Conservation (phyloP, 2,329 filamentous ascomycete species). For the Fusarium sp. region DNA sequence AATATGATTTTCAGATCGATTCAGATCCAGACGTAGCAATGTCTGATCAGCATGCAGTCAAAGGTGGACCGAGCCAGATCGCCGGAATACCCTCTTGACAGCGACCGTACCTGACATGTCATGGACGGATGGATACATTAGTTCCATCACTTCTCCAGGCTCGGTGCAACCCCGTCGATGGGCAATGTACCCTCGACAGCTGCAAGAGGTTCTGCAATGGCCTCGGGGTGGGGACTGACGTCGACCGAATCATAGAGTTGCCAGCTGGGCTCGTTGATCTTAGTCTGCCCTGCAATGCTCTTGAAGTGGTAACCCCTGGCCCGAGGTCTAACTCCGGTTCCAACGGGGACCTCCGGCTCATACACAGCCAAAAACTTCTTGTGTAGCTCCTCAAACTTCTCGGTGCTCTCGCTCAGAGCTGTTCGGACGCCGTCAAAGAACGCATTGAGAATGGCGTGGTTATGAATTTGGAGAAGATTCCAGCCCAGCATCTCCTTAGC, state of each 20-base stretch:
- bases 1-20: not conserved
- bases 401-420: conserved; percentile 67
- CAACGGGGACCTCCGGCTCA: conserved; percentile 75
- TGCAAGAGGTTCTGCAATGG: conserved; percentile 35
- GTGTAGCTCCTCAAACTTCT: conserved; percentile 67
- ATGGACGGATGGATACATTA: conserved; percentile 26
- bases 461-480: conserved; percentile 93
- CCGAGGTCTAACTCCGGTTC: conserved; percentile 81
- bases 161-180: conserved; percentile 58
- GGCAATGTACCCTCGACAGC: conserved; percentile 58
- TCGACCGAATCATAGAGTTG: conserved; percentile 59
- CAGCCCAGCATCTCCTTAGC: conserved; percentile 98
- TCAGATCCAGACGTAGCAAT: not conserved
- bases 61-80: conserved; percentile 27
- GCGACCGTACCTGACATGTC: conserved; percentile 29
- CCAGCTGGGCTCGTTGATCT: conserved; percentile 76
- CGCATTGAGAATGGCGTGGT: conserved; percentile 75
- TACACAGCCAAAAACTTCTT: conserved; percentile 66
- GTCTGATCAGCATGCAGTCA: conserved; percentile 7
- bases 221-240: conserved; percentile 25
- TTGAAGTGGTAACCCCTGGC: conserved; percentile 86
- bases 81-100: conserved; percentile 18
- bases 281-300: conserved; percentile 71
- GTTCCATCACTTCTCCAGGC: conserved; percentile 63
- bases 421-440: conserved; percentile 80